Evolutionary conservation across 257 asterid species (phyloP).

Genomic region (Euphrasia confusa): DNA sequence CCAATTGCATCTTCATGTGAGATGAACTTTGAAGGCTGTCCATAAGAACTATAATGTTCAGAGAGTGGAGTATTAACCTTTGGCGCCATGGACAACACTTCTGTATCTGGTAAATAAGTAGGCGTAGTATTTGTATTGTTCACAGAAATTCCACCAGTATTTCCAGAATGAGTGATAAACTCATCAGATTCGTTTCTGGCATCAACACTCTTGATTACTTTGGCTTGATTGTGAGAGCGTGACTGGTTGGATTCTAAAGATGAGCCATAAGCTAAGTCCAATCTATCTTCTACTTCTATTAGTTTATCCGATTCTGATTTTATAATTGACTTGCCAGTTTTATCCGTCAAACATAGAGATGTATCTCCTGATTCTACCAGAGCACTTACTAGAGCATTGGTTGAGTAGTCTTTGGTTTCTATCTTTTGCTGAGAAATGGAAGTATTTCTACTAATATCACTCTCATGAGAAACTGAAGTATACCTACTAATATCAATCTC

Average conservation of each 20-base stretch:
- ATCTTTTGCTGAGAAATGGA: conserved; percentile 40
- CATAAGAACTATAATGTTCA: conserved; percentile 24
- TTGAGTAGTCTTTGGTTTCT: conserved; percentile 41
- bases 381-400: conserved; percentile 33
- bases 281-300: conserved; percentile 33
- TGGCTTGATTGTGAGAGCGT: conserved; percentile 27
- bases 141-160: conserved; percentile 27
- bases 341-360: conserved; percentile 33
- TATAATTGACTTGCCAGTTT: conserved; percentile 31
- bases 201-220: conserved; percentile 24
- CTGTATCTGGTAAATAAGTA: neutral
- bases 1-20: conserved; percentile 42
- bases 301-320: conserved; percentile 36
- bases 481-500: conserved; percentile 42
- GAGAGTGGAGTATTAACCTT: conserved; percentile 21
- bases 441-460: conserved; percentile 37
- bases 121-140: conserved; percentile 28
- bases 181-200: conserved; percentile 34
- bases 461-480: conserved; percentile 43
- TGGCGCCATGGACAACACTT: conserved; percentile 26
- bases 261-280: conserved; percentile 35
- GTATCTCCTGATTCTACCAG: conserved; percentile 39
- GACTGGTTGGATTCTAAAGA: conserved; percentile 32
- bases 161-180: conserved; percentile 28
- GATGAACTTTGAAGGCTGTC: too few species aligned